Evolutionary conservation across 1,139 yeast genomes (phyloP).

Genomic region (Kodamaea sp.): DNA sequence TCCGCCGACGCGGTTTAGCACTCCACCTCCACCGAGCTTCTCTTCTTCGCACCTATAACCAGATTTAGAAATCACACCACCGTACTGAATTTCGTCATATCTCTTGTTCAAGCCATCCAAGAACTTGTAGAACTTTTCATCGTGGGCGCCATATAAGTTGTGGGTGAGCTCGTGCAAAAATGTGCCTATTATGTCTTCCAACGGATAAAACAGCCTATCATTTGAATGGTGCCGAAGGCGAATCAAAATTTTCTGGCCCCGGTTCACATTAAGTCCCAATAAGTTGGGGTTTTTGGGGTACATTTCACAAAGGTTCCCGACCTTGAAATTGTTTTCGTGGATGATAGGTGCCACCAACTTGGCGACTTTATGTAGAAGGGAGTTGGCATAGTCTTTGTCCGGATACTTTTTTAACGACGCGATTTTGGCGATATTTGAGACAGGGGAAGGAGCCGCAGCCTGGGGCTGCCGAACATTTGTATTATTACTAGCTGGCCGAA

Average conservation of each 20-base stretch:
- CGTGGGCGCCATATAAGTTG: slow-evolving; percentile 78
- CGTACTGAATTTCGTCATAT: slow-evolving; percentile 54
- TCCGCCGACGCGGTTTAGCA: slow-evolving; percentile 15
- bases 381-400: slow-evolving; percentile 56
- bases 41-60: slow-evolving; percentile 54
- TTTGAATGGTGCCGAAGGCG: slow-evolving; percentile 65
- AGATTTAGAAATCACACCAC: slow-evolving; percentile 39
- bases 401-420: slow-evolving; percentile 59
- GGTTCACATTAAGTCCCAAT: slow-evolving; percentile 83
- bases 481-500: slow-evolving; percentile 5
- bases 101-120: slow-evolving; percentile 63
- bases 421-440: slow-evolving; percentile 49
- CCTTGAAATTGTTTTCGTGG: slow-evolving; percentile 64
- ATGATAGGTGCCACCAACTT: slow-evolving; percentile 72
- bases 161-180: slow-evolving; percentile 89
- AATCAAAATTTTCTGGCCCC: slow-evolving; percentile 74
- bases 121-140: slow-evolving; percentile 64
- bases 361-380: slow-evolving; percentile 62
- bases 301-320: slow-evolving; percentile 76
- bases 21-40: slow-evolving; percentile 47
- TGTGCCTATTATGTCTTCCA: slow-evolving; percentile 74
- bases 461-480: neutral
- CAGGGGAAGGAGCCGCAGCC: slow-evolving; percentile 39
- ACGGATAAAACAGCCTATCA: slow-evolving; percentile 59
- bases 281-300: slow-evolving; percentile 69